Conservation (phyloP, 1,284 basidiomycete genomes). For the Termitomyces sp. region DNA sequence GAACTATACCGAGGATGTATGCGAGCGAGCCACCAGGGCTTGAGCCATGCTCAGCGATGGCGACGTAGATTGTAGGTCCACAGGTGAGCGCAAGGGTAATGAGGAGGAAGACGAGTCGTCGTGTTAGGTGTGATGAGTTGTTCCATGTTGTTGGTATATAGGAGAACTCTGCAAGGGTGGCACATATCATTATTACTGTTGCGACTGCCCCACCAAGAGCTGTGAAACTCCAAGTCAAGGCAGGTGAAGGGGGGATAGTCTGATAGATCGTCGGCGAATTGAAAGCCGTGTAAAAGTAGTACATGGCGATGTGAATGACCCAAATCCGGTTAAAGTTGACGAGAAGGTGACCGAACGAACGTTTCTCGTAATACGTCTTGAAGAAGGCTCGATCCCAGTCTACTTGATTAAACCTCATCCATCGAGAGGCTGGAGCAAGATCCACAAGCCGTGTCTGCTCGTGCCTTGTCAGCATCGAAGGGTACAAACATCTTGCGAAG, state of each 20-base stretch:
- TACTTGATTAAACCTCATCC: slow-evolving; percentile 92
- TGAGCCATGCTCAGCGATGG: slow-evolving; percentile 53
- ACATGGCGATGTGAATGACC: slow-evolving; percentile 90
- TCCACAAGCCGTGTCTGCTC: slow-evolving; percentile 82
- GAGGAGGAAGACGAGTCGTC: slow-evolving; percentile 79
- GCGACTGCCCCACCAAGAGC: slow-evolving; percentile 90
- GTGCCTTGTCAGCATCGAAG: background rate
- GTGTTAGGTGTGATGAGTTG: slow-evolving; percentile 89
- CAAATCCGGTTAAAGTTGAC: slow-evolving; percentile 99
- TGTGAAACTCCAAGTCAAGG: slow-evolving; percentile 84
- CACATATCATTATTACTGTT: slow-evolving; percentile 88
- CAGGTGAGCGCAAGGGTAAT: slow-evolving; percentile 82
- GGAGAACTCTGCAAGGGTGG: slow-evolving; percentile 88
- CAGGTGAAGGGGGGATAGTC: slow-evolving; percentile 48
- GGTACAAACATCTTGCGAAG: background rate
- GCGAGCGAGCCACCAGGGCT: slow-evolving; percentile 65
- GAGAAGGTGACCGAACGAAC: slow-evolving; percentile 88
- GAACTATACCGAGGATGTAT: slow-evolving; percentile 86
- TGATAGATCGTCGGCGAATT: slow-evolving; percentile 87
- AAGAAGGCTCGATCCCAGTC: slow-evolving; percentile 94
- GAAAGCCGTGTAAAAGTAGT: slow-evolving; percentile 93
- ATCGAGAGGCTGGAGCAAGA: slow-evolving; percentile 82
- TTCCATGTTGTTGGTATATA: slow-evolving; percentile 98
- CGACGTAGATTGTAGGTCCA: slow-evolving; percentile 90
- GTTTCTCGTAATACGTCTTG: slow-evolving; percentile 96